Conservation (phyloP, 2,329 filamentous ascomycete species). For the Fusarium redolens region DNA sequence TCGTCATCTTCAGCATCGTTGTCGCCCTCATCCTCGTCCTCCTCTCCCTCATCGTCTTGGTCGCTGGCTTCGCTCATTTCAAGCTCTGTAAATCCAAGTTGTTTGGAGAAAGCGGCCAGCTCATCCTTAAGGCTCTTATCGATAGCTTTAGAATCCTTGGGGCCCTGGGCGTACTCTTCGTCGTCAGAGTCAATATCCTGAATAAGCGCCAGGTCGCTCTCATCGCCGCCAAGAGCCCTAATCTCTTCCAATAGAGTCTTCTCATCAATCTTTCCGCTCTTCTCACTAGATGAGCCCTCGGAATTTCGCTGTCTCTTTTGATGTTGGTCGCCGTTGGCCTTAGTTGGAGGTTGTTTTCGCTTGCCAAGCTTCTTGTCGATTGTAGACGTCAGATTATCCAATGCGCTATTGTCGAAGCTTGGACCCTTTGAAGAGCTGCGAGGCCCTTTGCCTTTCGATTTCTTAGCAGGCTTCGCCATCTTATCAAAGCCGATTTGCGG, state of each 20-base stretch:
- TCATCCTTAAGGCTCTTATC: conserved; percentile 56
- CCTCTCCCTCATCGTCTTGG: conserved; percentile 51
- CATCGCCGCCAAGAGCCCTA: conserved; percentile 71
- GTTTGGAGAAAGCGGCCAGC: conserved; percentile 53
- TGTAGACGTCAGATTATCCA: conserved; percentile 66
- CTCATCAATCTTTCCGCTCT: conserved; percentile 44
- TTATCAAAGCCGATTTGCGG: conserved; percentile 10
- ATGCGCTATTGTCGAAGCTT: conserved; percentile 60
- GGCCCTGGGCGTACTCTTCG: conserved; percentile 49
- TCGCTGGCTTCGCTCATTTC: conserved; percentile 52
- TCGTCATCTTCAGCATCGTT: conserved; percentile 49
- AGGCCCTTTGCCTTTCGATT: conserved; percentile 51
- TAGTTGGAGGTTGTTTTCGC: conserved; percentile 56
- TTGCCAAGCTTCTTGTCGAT: conserved; percentile 66
- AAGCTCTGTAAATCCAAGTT: conserved; percentile 52
- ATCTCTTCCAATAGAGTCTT: conserved; percentile 70
- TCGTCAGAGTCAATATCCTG: conserved; percentile 61
- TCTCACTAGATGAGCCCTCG: conserved; percentile 38
- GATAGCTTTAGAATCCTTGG: conserved; percentile 45
- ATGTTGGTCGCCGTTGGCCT: conserved; percentile 48
- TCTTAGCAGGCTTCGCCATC: conserved; percentile 54
- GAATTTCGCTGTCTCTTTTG: conserved; percentile 54
- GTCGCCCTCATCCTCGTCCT: conserved; percentile 50
- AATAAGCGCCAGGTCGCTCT: conserved; percentile 72
- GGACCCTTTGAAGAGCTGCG: conserved; percentile 36